Conservation (phyloP, 768 basidiomycete species). For the Leccinellum rugosiceps region DNA sequence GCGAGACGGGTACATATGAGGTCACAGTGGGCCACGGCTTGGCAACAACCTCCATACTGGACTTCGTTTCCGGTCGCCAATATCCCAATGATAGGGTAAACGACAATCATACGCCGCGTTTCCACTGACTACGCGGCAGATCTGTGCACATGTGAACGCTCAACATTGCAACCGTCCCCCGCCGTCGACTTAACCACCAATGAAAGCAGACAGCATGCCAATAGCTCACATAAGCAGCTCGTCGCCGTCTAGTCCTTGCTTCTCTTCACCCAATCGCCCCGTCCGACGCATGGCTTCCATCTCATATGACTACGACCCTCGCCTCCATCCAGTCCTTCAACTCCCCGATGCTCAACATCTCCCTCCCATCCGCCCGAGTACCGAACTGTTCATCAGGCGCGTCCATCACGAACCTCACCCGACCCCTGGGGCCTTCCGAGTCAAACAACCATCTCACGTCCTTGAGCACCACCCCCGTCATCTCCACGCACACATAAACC, state of each 20-base stretch:
- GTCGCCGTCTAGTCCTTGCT: not conserved
- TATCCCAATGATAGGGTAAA: not conserved
- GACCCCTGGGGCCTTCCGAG: constrained; percentile 19
- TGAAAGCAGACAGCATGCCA: not conserved
- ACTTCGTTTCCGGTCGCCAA: not conserved
- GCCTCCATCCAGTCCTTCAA: constrained; percentile 15
- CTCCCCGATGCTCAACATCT: constrained; percentile 27
- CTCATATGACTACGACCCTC: not conserved
- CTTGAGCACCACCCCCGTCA: constrained; percentile 26
- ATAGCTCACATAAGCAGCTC: not conserved
- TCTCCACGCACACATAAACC: constrained; percentile 34
- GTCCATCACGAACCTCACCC: constrained; percentile 30
- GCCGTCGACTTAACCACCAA: not conserved
- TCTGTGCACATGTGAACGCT: not conserved
- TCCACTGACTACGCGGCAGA: not conserved
- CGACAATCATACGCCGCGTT: not conserved
- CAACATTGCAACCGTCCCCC: not conserved
- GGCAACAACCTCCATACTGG: not conserved
- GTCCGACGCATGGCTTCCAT: not conserved
- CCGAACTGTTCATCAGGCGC: constrained; percentile 28
- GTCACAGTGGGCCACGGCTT: no score
- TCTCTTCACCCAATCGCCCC: not conserved
- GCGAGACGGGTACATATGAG: not conserved
- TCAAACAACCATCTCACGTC: constrained; percentile 35
- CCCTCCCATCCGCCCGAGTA: constrained; percentile 7